phyloP scores from a whole-genome alignment of 1,284 basidiomycete genomes.

The Heliocybe sulcata region DNA sequence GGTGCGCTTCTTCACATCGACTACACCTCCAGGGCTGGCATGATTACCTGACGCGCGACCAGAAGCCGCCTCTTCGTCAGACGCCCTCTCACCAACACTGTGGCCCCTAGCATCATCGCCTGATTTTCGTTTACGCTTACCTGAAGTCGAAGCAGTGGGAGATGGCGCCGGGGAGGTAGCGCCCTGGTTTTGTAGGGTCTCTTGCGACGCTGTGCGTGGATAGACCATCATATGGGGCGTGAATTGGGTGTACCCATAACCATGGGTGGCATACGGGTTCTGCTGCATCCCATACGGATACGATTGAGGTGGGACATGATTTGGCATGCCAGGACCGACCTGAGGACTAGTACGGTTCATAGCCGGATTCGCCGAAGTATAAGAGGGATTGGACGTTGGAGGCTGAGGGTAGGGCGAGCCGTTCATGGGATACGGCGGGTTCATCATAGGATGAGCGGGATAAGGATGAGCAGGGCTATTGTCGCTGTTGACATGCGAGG shows the following conservation, averaged over 20 bases:
- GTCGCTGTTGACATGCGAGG: slow-evolving; percentile 11
- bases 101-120: slow-evolving; percentile 20
- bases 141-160: slow-evolving; percentile 19
- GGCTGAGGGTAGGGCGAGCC: slow-evolving; percentile 52
- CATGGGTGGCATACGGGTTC: background rate
- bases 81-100: slow-evolving; percentile 33
- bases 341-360: slow-evolving; percentile 31
- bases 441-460: slow-evolving; percentile 42
- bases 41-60: slow-evolving; percentile 42
- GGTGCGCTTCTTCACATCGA: slow-evolving; percentile 76
- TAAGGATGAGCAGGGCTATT: slow-evolving; percentile 39
- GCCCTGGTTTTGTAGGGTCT: background rate
- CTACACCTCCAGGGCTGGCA: slow-evolving; percentile 19
- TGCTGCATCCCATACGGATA: slow-evolving; percentile 29
- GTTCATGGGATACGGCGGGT: slow-evolving; percentile 50
- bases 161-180: slow-evolving; percentile 17
- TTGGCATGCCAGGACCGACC: slow-evolving; percentile 32
- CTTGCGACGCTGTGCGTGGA: background rate
- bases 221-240: slow-evolving; percentile 65
- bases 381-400: slow-evolving; percentile 26
- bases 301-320: slow-evolving; percentile 39
- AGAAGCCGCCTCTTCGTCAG: slow-evolving; percentile 43
- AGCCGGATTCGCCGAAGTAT: slow-evolving; percentile 24
- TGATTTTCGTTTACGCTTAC: slow-evolving; percentile 63
- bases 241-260: slow-evolving; percentile 33